These are phyloP conservation scores for Olyra latifolia DNA, from an alignment of 176 grass and related monocot species.

Conservation along the genomic window DNA sequence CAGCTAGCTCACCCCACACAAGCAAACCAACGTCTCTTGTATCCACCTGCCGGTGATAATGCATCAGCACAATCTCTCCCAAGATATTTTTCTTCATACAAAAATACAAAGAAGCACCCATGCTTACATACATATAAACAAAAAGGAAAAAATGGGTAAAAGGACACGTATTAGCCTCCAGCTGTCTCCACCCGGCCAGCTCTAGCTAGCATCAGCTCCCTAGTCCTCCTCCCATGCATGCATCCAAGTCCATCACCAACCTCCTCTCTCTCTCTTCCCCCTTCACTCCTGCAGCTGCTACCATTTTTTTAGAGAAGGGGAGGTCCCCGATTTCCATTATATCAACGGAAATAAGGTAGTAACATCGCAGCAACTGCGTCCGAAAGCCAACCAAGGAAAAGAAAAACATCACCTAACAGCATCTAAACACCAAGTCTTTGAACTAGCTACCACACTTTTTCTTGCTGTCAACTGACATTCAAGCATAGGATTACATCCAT, in stretches of 20 bases:
- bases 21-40: constrained; percentile 36
- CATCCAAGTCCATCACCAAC: constrained; percentile 23
- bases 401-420: too few relatives aligned
- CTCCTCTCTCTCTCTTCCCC: background rate
- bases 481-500: too few relatives aligned
- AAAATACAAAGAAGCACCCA: background rate
- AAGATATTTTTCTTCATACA: background rate
- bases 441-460: too few relatives aligned
- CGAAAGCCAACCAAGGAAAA: too few relatives aligned
- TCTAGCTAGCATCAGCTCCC: constrained; percentile 21
- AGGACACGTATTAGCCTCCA: constrained; percentile 50
- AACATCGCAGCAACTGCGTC: too few relatives aligned
- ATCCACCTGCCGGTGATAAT: constrained; percentile 48
- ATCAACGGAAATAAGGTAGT: too few relatives aligned
- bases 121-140: background rate
- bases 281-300: background rate
- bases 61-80: constrained; percentile 22
- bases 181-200: constrained; percentile 51
- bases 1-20: constrained; percentile 25
- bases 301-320: too few relatives aligned
- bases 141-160: background rate
- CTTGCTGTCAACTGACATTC: too few relatives aligned
- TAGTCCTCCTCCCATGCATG: constrained; percentile 39
- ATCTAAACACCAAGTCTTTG: too few relatives aligned
- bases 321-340: too few relatives aligned